Evolutionary conservation across 2,329 filamentous ascomycete genomes (phyloP).

Genomic region (Alternaria alternata): DNA sequence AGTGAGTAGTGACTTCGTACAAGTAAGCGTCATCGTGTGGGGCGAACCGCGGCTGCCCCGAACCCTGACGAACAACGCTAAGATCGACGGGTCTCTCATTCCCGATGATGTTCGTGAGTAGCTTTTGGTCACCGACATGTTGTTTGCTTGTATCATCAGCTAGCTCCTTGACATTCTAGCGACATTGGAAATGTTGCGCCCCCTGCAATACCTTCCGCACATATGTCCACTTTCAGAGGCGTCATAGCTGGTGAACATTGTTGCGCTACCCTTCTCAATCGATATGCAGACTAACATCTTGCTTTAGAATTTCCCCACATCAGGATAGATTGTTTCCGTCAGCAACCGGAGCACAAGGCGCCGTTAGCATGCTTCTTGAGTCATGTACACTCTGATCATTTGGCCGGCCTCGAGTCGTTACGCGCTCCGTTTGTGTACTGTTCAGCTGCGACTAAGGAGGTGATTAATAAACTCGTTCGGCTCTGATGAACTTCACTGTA

Average conservation of each 20-base stretch:
- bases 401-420: conserved; percentile 79
- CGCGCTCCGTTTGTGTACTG: conserved; percentile 88
- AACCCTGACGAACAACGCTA: background rate
- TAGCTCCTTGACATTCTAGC: background rate
- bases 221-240: conserved; percentile 50
- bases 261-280: background rate
- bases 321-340: conserved; percentile 82
- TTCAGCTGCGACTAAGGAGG: conserved; percentile 80
- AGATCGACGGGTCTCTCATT: conserved; percentile 1
- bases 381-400: conserved; percentile 91
- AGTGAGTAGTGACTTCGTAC: background rate
- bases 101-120: background rate
- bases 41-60: background rate
- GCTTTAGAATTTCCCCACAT: conserved; percentile 78
- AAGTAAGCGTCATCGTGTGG: background rate
- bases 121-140: background rate
- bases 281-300: conserved; percentile 3
- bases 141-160: background rate
- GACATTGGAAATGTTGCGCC: conserved; percentile 12
- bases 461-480: conserved; percentile 31
- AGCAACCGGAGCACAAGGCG: conserved; percentile 60
- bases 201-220: background rate
- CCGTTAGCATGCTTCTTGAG: conserved; percentile 88
- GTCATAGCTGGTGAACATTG: conserved; percentile 35
- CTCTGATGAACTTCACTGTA: background rate